phyloP scores from a whole-genome alignment of 2,329 filamentous ascomycete genomes.

The Gaeumannomyces sp. region DNA sequence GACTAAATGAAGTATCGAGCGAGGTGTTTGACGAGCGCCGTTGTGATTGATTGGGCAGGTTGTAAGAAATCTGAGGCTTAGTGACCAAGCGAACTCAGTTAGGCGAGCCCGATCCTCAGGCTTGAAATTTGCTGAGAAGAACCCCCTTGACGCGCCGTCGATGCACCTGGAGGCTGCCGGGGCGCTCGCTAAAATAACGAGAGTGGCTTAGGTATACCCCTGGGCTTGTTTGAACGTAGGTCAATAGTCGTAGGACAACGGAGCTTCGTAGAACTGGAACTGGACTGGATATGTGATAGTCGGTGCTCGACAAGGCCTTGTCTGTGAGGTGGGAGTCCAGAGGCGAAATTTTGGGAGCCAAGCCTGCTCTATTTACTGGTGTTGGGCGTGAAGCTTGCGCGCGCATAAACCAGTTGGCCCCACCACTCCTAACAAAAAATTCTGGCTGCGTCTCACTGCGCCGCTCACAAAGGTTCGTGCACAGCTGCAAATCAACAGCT shows the following conservation, averaged over 20 bases:
- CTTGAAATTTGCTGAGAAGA: too few species aligned
- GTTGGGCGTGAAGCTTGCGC: neutral
- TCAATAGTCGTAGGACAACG: neutral
- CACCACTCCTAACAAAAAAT: neutral
- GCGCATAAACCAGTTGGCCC: too few species aligned
- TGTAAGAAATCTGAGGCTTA: neutral
- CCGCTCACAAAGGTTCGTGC: too few species aligned
- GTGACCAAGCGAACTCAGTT: neutral
- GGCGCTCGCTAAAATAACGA: too few species aligned
- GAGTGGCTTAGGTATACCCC: too few species aligned
- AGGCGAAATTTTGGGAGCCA: neutral
- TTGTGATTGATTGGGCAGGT: neutral
- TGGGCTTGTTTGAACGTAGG: neutral
- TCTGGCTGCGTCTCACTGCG: neutral
- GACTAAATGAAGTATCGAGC: neutral
- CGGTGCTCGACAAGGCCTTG: neutral
- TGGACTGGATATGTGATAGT: too few species aligned
- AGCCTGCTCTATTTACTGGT: neutral
- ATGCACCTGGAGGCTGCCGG: too few species aligned
- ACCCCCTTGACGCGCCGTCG: too few species aligned
- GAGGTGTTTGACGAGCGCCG: neutral
- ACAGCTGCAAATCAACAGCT: neutral
- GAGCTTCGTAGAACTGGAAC: too few species aligned
- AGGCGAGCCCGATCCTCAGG: neutral
- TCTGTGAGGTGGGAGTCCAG: neutral